Evolutionary conservation across 2,329 filamentous ascomycete genomes (phyloP), one percentile per base, ranked within the genome.

Genomic region (Biscogniauxia marginata): DNA sequence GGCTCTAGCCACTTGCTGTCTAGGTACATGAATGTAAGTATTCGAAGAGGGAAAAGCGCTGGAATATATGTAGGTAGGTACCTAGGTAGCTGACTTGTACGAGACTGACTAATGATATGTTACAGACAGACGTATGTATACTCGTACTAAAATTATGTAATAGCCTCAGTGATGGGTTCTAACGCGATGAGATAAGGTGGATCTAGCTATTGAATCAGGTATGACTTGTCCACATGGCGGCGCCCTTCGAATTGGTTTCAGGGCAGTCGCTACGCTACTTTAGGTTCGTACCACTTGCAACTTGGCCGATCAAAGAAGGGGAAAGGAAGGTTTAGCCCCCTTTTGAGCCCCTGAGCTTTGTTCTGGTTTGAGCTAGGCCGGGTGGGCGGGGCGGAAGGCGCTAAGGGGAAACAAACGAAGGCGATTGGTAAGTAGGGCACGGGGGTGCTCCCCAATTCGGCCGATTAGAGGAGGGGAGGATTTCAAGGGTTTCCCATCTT

Each of bases 401-500:
- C 51, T 56, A 60, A 58, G 51, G 19, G n/a, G 34, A 25, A 39
- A 13, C 4, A 16, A n/a, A 39, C 13, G n/a, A 16, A 16, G 13
- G 4, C n/a, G 30, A 39, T 39, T 39, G 30, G 30, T 16, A 16
- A 4, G 2, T 39, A 39, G 30, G 30, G n/a, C 6, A 39, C 30
- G 30, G 30, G 30, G 30, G 30, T 39, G 11, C 30, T 39, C 30
- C 30, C 30, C 9, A 39, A 39, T 39, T 39, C 5, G 30, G 30
- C 30, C 9, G 24, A 39, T 50, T 50, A 25, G 43, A 19, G 23
- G 55, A 52, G 56, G 52, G 55, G 24, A 34, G 43, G 25, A 62
- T 54, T 48, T 49, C 57, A 53, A 58, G 50, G 47, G 49, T 54
- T 48, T 21, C 46, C 46, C 46, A 30, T 39, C 54, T 58, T 57